Evolutionary conservation across 176 grass and related monocot species (phyloP).

Genomic region (Triticum timopheevii): DNA sequence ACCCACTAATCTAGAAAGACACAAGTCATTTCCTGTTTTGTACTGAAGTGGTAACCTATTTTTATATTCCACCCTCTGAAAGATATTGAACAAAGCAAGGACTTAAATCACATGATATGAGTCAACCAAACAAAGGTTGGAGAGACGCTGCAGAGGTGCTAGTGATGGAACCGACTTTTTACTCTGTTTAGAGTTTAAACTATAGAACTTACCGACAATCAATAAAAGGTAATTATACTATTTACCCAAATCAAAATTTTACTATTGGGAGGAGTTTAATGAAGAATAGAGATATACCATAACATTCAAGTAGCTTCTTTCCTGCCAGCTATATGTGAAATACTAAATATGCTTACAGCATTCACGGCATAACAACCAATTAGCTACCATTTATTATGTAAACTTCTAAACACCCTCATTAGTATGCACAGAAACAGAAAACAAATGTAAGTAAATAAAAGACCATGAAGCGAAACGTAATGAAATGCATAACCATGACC

Average conservation of each 20-base stretch:
- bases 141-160: background rate
- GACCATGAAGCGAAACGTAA: background rate
- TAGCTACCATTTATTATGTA: slow-evolving; percentile 15
- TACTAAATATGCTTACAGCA: background rate
- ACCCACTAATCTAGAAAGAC: background rate
- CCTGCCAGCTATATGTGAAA: slow-evolving; percentile 8
- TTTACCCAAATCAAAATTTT: background rate
- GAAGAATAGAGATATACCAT: background rate
- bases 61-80: slow-evolving; percentile 5
- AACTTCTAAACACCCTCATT: background rate
- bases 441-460: background rate
- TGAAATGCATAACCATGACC: background rate
- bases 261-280: background rate
- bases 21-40: background rate
- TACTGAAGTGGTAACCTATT: background rate
- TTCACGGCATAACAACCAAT: background rate
- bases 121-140: background rate
- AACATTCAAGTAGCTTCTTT: slow-evolving; percentile 9
- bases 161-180: slow-evolving; percentile 11
- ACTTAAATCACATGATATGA: slow-evolving; percentile 19
- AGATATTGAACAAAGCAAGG: background rate
- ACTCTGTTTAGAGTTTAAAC: background rate
- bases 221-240: slow-evolving; percentile 14
- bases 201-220: background rate
- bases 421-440: background rate